Conservation (phyloP, 1,139 yeast genomes). For the Candida glucosophila region DNA sequence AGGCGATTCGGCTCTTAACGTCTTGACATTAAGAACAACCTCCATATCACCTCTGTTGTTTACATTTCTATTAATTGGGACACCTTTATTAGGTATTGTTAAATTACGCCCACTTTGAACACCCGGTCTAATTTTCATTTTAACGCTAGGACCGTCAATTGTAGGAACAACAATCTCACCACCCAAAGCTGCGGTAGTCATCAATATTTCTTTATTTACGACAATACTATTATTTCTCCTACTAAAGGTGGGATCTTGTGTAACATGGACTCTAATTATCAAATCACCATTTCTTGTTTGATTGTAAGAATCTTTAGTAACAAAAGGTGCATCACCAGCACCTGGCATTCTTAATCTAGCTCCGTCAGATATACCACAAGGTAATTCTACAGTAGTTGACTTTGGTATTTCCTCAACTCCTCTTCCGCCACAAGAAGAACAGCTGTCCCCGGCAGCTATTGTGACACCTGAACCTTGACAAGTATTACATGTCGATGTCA, state of each 20-base stretch:
- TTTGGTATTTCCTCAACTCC: conserved; percentile 71
- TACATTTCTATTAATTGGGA: conserved; percentile 55
- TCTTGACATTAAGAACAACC: conserved; percentile 64
- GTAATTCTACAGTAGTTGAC: conserved; percentile 71
- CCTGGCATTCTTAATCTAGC: conserved; percentile 76
- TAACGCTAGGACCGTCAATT: conserved; percentile 63
- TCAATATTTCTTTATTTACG: conserved; percentile 60
- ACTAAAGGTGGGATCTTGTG: conserved; percentile 61
- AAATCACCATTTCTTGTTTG: conserved; percentile 76
- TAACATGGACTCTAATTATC: conserved; percentile 70
- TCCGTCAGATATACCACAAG: conserved; percentile 85
- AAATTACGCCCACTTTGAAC: conserved; percentile 72
- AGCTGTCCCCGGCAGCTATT: conserved; percentile 60
- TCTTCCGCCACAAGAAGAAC: conserved; percentile 78
- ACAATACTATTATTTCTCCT: conserved; percentile 60
- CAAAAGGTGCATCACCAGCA: conserved; percentile 83
- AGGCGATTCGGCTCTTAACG: conserved; percentile 71
- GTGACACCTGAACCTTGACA: conserved; percentile 88
- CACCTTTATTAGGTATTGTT: conserved; percentile 81
- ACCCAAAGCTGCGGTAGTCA: conserved; percentile 96
- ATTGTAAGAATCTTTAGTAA: conserved; percentile 58
- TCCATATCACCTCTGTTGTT: conserved; percentile 73
- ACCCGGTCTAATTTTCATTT: conserved; percentile 79
- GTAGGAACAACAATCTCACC: conserved; percentile 88
- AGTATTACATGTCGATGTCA: conserved; percentile 85